phyloP scores from a whole-genome alignment of 2,329 filamentous ascomycete genomes.

The Stachybotrys elegans region DNA sequence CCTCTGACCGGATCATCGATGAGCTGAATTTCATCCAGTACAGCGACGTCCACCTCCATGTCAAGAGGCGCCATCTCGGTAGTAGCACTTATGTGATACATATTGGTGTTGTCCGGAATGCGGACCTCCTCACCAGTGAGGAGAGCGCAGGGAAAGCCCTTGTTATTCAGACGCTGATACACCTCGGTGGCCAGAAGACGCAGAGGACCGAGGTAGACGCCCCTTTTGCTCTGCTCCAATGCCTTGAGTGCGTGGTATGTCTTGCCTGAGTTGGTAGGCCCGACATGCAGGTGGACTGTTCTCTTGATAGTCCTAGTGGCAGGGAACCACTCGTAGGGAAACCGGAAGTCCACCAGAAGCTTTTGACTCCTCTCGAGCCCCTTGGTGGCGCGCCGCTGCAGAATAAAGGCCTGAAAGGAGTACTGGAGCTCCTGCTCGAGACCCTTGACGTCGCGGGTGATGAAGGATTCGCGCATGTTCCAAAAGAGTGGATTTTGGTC shows the following conservation, averaged over 20 bases:
- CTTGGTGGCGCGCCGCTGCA: conserved; percentile 51
- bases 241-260: conserved; percentile 90
- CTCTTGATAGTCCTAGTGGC: conserved; percentile 74
- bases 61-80: conserved; percentile 77
- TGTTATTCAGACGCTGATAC: conserved; percentile 78
- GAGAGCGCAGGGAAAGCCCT: conserved; percentile 71
- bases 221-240: conserved; percentile 68
- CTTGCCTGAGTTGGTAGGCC: conserved; percentile 96
- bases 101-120: conserved; percentile 53
- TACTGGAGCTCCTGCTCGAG: conserved; percentile 58
- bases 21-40: conserved; percentile 99
- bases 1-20: conserved; percentile 75
- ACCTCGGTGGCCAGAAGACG: conserved; percentile 89
- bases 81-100: conserved; percentile 74
- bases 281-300: conserved; percentile 87
- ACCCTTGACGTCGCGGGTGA: conserved; percentile 43
- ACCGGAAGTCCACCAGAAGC: conserved; percentile 75
- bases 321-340: conserved; percentile 89
- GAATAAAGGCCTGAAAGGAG: conserved; percentile 62
- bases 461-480: conserved; percentile 55
- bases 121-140: conserved; percentile 89
- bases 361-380: conserved; percentile 54
- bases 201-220: conserved; percentile 87
- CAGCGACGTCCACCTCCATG: conserved; percentile 71
- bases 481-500: conserved; percentile 50